These are phyloP conservation scores for Calonectria naviculata DNA, from an alignment of 2,329 filamentous ascomycete species.

Conservation along the genomic window DNA sequence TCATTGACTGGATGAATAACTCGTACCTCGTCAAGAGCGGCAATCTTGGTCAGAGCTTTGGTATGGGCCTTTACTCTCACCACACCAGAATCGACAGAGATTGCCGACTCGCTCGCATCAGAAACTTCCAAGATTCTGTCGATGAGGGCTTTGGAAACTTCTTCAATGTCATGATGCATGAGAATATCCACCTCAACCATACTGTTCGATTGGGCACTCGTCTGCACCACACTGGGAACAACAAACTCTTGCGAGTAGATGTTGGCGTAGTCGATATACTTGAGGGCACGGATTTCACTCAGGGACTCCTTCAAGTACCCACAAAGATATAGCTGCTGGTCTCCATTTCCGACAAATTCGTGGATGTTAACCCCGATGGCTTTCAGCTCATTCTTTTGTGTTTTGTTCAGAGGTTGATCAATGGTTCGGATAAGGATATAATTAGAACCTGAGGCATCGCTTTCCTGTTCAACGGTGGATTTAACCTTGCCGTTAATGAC, in stretches of 20 bases:
- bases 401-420: background rate
- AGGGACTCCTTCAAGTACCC: background rate
- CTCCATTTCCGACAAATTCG: background rate
- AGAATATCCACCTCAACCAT: background rate
- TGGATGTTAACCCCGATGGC: background rate
- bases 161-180: background rate
- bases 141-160: background rate
- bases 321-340: background rate
- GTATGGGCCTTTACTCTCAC: background rate
- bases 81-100: background rate
- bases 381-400: background rate
- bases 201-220: background rate
- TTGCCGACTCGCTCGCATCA: background rate
- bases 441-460: background rate
- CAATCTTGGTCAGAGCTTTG: background rate
- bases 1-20: background rate
- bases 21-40: background rate
- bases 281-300: background rate
- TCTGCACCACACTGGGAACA: background rate
- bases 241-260: background rate
- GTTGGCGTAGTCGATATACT: background rate
- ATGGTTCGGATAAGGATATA: background rate
- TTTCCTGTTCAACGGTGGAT: background rate
- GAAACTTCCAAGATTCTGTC: background rate
- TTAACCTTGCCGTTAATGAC: background rate